Evolutionary conservation across 805 yeast genomes (phyloP).

Genomic region (Tetrapisispora taiwanensis): DNA sequence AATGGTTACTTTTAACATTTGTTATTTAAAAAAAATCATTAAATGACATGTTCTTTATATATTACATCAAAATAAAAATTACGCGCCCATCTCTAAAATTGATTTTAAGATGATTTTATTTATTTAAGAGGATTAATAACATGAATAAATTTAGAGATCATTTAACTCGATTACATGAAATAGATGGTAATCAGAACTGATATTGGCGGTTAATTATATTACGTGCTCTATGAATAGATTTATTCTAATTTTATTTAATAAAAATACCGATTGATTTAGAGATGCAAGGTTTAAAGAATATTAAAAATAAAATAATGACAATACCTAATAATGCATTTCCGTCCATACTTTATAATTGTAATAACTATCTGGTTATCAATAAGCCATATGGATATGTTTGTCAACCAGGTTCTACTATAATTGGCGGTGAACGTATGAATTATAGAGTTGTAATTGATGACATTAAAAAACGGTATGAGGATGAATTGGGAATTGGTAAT

Average conservation of each 20-base stretch:
- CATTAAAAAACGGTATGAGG: constrained; percentile 5
- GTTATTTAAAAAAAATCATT: too few species aligned
- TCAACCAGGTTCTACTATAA: constrained; percentile 21
- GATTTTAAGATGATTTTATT: too few species aligned
- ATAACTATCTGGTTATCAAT: constrained; percentile 27
- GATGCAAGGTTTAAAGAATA: too few species aligned
- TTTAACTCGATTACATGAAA: too few species aligned
- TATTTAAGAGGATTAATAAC: too few species aligned
- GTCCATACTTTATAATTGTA: constrained; percentile 10
- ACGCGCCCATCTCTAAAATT: constrained; percentile 3
- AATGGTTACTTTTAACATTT: too few species aligned
- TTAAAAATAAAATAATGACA: neutral
- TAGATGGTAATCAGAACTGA: too few species aligned
- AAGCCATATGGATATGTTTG: constrained; percentile 30
- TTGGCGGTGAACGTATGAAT: neutral
- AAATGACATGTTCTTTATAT: too few species aligned
- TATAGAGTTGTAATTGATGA: constrained; percentile 15
- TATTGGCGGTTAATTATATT: too few species aligned
- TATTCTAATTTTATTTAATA: too few species aligned
- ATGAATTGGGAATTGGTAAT: neutral
- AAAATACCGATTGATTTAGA: too few species aligned
- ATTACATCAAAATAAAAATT: neutral
- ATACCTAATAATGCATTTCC: neutral
- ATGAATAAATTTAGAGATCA: neutral
- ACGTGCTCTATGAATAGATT: too few species aligned